phyloP scores from a whole-genome alignment of 2,329 filamentous ascomycete species.

The Beauveria pseudobassiana region DNA sequence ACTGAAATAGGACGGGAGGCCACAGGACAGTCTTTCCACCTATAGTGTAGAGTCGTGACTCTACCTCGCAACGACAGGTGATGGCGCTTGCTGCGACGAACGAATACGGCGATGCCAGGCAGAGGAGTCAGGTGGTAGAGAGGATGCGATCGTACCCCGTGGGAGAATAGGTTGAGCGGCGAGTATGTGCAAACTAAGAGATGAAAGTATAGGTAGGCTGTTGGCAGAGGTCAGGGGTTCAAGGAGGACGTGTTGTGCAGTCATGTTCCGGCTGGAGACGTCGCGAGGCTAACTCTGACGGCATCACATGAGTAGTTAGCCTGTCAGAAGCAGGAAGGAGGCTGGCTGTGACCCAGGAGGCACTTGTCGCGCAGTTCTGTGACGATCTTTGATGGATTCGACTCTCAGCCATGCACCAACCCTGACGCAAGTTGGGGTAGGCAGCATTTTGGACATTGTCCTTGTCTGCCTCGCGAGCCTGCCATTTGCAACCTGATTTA shows the following conservation, averaged over 20 bases:
- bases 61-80: not conserved
- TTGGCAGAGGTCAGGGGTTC: not conserved
- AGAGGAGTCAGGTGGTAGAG: slow-evolving; percentile 3
- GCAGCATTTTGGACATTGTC: not conserved
- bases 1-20: not conserved
- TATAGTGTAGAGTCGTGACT: not conserved
- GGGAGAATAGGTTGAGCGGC: not conserved
- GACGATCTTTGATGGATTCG: not conserved
- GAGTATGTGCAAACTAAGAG: not conserved
- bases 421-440: not conserved
- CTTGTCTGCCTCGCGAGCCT: not conserved
- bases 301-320: slow-evolving; percentile 4
- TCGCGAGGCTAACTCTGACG: not conserved
- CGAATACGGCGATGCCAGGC: not conserved
- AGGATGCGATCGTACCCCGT: not conserved
- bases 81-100: not conserved
- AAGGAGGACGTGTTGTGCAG: not conserved
- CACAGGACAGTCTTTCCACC: not conserved
- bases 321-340: slow-evolving; percentile 13
- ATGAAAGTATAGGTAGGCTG: not conserved
- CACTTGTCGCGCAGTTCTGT: not conserved
- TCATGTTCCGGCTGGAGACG: not conserved
- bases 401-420: not conserved
- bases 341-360: not conserved
- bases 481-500: not conserved